Conservation (phyloP, 75 land plant genomes). For the Pinus taeda region DNA sequence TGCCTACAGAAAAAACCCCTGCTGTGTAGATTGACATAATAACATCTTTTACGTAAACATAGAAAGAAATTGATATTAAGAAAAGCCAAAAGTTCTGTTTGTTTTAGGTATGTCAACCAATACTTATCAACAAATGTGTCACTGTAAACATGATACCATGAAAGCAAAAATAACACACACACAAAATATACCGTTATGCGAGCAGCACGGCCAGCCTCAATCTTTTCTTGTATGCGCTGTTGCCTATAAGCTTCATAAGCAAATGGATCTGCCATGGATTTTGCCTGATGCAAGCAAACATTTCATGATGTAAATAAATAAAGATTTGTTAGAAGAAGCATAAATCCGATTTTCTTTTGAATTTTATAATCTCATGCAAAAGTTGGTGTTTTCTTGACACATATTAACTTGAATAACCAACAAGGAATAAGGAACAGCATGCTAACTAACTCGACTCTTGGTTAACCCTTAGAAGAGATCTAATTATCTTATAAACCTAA, state of each 20-base stretch:
- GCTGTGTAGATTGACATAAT: neutral
- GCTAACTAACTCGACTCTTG: neutral
- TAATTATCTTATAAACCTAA: neutral
- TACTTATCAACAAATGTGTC: neutral
- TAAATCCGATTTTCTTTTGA: neutral
- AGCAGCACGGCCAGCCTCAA: slow-evolving; percentile 66
- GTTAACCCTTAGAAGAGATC: neutral
- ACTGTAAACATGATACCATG: neutral
- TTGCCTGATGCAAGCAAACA: slow-evolving; percentile 47
- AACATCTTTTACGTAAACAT: neutral
- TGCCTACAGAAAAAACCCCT: neutral
- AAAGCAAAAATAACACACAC: neutral
- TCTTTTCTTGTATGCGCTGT: slow-evolving; percentile 70
- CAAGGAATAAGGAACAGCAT: neutral
- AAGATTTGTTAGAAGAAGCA: neutral
- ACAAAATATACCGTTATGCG: slow-evolving; percentile 77
- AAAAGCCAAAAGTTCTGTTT: neutral
- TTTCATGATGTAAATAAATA: neutral
- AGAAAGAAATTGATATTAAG: neutral
- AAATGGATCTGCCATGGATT: slow-evolving; percentile 82
- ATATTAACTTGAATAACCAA: neutral
- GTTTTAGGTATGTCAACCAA: neutral
- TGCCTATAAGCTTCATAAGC: slow-evolving; percentile 79
- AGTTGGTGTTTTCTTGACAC: neutral
- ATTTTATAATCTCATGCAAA: neutral